phyloP scores from a whole-genome alignment of 257 asterid genomes.

The Plantago elongata region DNA sequence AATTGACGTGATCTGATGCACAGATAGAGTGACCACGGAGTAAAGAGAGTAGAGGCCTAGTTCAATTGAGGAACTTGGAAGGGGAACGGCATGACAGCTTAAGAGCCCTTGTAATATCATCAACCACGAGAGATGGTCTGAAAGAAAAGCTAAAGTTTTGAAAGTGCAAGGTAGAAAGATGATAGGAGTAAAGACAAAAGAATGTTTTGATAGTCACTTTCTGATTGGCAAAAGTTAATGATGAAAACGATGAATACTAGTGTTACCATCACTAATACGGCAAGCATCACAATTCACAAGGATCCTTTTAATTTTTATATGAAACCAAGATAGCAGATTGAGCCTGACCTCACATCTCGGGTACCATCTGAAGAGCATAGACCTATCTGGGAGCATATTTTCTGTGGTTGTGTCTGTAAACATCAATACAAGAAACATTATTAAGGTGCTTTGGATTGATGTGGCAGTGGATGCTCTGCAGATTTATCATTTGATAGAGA shows the following conservation, averaged over 20 bases:
- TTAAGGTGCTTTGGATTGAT: background rate
- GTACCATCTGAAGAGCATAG: conserved; percentile 60
- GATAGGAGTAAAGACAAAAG: no score
- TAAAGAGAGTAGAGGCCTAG: no score
- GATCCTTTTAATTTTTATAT: background rate
- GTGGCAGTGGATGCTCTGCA: conserved; percentile 1
- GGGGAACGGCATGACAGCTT: no score
- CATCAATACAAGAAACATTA: conserved; percentile 17
- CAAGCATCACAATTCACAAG: no score
- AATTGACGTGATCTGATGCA: no score
- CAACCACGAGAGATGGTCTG: no score
- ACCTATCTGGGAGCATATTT: conserved; percentile 59
- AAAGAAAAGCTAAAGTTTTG: no score
- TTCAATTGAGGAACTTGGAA: no score
- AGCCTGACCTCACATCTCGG: conserved; percentile 49
- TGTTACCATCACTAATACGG: no score
- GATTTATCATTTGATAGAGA: background rate
- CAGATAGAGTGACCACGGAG: no score
- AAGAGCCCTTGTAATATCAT: no score
- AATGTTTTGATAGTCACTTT: background rate
- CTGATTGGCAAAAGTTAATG: background rate
- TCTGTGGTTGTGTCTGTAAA: conserved; percentile 45
- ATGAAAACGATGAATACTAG: background rate
- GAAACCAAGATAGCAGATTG: conserved; percentile 7
- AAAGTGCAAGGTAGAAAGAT: no score